phyloP scores from a whole-genome alignment of 2,329 filamentous ascomycete species.

The Pseudogymnoascus verrucosus region DNA sequence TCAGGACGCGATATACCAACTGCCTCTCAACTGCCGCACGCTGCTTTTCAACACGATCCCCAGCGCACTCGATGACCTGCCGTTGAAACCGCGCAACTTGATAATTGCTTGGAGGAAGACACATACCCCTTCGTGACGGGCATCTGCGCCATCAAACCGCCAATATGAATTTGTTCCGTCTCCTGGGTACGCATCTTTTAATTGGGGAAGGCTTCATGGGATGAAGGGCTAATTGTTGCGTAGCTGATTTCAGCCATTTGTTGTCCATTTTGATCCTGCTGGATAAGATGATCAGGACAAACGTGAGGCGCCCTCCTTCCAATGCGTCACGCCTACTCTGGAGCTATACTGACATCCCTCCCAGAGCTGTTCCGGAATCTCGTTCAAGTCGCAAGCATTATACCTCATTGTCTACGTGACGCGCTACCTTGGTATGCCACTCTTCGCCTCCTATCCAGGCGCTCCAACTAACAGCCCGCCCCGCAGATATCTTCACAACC shows the following conservation, averaged over 20 bases:
- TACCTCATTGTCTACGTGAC: slow-evolving; percentile 93
- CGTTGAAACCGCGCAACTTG: not conserved
- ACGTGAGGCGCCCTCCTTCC: slow-evolving; percentile 47
- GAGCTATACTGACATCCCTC: slow-evolving; percentile 18
- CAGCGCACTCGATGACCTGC: slow-evolving; percentile 1
- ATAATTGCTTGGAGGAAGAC: slow-evolving; percentile 4
- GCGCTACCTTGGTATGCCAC: slow-evolving; percentile 69
- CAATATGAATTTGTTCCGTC: slow-evolving; percentile 63
- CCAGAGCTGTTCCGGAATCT: slow-evolving; percentile 96
- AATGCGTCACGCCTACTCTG: not conserved
- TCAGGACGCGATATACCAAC: slow-evolving; percentile 6
- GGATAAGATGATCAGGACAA: slow-evolving; percentile 92
- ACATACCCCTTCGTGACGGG: slow-evolving; percentile 5
- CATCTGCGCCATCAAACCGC: slow-evolving; percentile 13
- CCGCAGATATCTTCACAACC: slow-evolving; percentile 74
- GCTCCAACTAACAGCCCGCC: not conserved
- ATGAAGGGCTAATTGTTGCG: slow-evolving; percentile 10
- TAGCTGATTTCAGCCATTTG: slow-evolving; percentile 93
- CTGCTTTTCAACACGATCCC: not conserved
- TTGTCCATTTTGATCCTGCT: slow-evolving; percentile 89
- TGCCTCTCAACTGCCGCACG: not conserved
- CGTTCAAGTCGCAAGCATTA: slow-evolving; percentile 95
- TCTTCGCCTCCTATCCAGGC: too few relatives aligned
- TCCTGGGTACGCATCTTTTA: slow-evolving; percentile 45
- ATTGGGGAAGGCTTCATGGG: not conserved